These are phyloP conservation scores for Boletus reticulatus DNA, from an alignment of 768 basidiomycete genomes.

Conservation along the genomic window DNA sequence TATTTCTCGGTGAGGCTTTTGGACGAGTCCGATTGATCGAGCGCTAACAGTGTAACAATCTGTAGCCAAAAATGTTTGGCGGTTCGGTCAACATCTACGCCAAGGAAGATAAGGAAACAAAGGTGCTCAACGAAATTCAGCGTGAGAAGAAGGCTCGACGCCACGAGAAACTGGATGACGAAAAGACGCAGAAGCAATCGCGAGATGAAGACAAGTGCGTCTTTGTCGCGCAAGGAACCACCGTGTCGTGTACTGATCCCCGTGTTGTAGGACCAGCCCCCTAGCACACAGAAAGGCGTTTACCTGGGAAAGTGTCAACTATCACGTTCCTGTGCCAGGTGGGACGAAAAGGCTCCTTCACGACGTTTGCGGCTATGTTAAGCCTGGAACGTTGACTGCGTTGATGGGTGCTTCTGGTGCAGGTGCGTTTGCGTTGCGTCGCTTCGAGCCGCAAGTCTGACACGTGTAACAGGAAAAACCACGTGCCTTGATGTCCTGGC, in stretches of 20 bases:
- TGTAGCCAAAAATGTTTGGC: conserved; percentile 31
- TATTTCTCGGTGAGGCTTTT: conserved; percentile 51
- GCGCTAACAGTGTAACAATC: background rate
- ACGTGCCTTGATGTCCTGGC: conserved; percentile 76
- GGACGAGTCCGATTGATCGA: background rate
- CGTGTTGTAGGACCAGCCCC: background rate
- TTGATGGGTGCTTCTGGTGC: conserved; percentile 87
- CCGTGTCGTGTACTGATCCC: conserved; percentile 1
- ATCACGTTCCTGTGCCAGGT: conserved; percentile 66
- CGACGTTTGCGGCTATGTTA: conserved; percentile 77
- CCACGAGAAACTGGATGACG: conserved; percentile 30
- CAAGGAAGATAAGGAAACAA: conserved; percentile 54
- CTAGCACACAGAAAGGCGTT: conserved; percentile 41
- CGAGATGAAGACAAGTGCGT: conserved; percentile 17
- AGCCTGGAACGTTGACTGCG: conserved; percentile 85
- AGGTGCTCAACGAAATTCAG: conserved; percentile 51
- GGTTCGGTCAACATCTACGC: conserved; percentile 57
- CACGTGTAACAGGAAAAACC: conserved; percentile 54
- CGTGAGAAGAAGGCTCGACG: conserved; percentile 50
- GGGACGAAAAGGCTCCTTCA: conserved; percentile 65
- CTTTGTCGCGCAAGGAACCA: background rate
- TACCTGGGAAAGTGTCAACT: conserved; percentile 81
- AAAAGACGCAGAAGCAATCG: conserved; percentile 21
- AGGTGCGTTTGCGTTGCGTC: conserved; percentile 38
- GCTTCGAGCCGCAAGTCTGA: background rate